Percentiles rank a stretch among this genome's conserved stretches.
Conservation (phyloP, 2,329 filamentous ascomycete species). For the Verticillium longisporum region DNA sequence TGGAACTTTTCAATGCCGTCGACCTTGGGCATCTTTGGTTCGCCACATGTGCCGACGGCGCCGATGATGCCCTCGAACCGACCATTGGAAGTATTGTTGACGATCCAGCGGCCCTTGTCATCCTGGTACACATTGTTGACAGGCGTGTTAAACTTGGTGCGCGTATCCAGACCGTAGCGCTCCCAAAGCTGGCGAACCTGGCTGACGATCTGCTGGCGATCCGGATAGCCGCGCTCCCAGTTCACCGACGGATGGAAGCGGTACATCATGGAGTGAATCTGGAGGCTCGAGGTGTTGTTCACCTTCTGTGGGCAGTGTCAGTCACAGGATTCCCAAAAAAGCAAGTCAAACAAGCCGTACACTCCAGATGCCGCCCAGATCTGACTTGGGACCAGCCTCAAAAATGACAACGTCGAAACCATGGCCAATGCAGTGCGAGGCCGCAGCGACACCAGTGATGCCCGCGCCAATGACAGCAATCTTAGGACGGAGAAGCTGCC, state of each 20-base stretch:
- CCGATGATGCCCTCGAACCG: constrained; percentile 73
- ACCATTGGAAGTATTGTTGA: constrained; percentile 66
- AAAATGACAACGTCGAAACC: constrained; percentile 79
- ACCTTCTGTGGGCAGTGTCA: constrained; percentile 47
- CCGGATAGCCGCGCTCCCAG: constrained; percentile 71
- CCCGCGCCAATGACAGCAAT: constrained; percentile 66
- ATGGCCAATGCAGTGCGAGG: constrained; percentile 77
- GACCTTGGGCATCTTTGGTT: constrained; percentile 65
- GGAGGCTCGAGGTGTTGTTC: constrained; percentile 74
- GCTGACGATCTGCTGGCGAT: constrained; percentile 65
- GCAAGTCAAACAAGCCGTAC: constrained; percentile 31
- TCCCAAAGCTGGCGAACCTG: constrained; percentile 70
- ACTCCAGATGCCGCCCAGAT: constrained; percentile 75
- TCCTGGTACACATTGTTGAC: constrained; percentile 67
- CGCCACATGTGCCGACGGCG: constrained; percentile 74
- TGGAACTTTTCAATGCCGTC: constrained; percentile 66
- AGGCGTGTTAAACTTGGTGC: constrained; percentile 64
- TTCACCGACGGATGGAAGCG: constrained; percentile 75
- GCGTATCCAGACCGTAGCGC: constrained; percentile 61
- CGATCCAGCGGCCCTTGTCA: constrained; percentile 63
- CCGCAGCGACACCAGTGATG: constrained; percentile 69
- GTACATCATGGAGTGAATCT: constrained; percentile 84
- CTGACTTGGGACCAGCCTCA: constrained; percentile 59
- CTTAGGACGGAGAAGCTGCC: constrained; percentile 52
- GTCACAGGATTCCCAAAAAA: background rate